Evolutionary conservation across 805 yeast genomes (phyloP).

Genomic region (Starmerella floris): DNA sequence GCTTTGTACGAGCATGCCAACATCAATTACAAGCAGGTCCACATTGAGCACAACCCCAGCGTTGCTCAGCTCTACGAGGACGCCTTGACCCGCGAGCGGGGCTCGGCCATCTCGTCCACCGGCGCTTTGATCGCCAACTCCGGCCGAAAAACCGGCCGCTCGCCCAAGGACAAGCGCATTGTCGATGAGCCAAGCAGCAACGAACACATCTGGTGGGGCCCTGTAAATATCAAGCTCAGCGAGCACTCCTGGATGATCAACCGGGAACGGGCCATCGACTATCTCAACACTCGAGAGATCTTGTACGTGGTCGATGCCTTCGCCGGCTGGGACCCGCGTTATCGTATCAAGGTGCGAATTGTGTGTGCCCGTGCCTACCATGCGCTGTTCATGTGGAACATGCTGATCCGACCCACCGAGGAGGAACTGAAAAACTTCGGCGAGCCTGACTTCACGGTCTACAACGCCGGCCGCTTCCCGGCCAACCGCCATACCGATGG

Average conservation of each 20-base stretch:
- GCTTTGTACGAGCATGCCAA: constrained; percentile 31
- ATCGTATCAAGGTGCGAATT: constrained; percentile 88
- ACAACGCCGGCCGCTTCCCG: constrained; percentile 98
- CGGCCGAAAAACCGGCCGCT: constrained; percentile 93
- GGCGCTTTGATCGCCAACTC: constrained; percentile 95
- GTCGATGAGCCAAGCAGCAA: constrained; percentile 84
- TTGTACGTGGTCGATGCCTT: constrained; percentile 89
- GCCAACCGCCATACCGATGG: constrained; percentile 93
- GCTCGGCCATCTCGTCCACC: constrained; percentile 79
- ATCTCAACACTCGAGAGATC: constrained; percentile 87
- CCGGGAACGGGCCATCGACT: constrained; percentile 92
- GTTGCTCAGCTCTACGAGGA: constrained; percentile 90
- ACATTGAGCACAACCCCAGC: constrained; percentile 67
- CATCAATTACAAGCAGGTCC: constrained; percentile 31
- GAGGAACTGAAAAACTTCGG: constrained; percentile 84
- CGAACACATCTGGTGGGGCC: constrained; percentile 96
- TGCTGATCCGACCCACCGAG: constrained; percentile 88
- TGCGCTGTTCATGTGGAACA: constrained; percentile 94
- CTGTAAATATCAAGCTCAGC: constrained; percentile 88
- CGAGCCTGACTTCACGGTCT: constrained; percentile 94
- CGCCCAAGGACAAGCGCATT: constrained; percentile 95
- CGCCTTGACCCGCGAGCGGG: constrained; percentile 67
- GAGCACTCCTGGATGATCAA: constrained; percentile 91
- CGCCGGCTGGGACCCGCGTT: constrained; percentile 99
- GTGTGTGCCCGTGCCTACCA: constrained; percentile 98